Evolutionary conservation across 352 stramenopile species (phyloP).

Genomic region (Phytophthora sp.): DNA sequence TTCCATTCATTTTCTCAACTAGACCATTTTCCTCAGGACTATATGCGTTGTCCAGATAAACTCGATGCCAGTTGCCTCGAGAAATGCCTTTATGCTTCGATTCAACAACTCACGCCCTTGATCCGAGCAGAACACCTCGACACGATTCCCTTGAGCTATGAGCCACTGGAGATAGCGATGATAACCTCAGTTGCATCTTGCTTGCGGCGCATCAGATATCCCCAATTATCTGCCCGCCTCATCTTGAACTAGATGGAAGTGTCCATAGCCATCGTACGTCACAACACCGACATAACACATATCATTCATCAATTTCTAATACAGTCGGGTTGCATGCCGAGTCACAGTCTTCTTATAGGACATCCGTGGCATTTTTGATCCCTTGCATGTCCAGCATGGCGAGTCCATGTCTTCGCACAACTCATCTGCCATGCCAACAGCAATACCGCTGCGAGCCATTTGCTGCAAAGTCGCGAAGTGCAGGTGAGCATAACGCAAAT

Average conservation of each 20-base stretch:
- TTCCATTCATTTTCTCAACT: constrained; percentile 16
- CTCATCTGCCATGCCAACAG: background rate
- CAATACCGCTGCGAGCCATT: background rate
- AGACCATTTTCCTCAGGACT: constrained; percentile 8
- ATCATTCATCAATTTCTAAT: background rate
- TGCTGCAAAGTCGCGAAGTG: constrained; percentile 9
- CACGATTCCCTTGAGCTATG: background rate
- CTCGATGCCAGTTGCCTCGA: background rate
- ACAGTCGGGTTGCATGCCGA: background rate
- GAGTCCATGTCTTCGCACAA: background rate
- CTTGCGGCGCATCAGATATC: background rate
- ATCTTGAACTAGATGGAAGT: background rate
- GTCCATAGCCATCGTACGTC: background rate
- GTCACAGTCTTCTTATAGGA: background rate
- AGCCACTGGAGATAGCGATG: background rate
- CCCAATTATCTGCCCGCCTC: background rate
- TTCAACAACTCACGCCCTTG: constrained; percentile 4
- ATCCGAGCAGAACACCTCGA: constrained; percentile 12
- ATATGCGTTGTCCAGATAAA: constrained; percentile 10
- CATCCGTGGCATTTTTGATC: background rate
- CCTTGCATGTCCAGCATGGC: background rate
- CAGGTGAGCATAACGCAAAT: constrained; percentile 16
- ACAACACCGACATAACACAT: background rate
- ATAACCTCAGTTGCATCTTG: background rate
- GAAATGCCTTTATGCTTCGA: constrained; percentile 1